Conservation (phyloP, 1,139 yeast genomes). For the Yamadazyma spencermartinsiae region DNA sequence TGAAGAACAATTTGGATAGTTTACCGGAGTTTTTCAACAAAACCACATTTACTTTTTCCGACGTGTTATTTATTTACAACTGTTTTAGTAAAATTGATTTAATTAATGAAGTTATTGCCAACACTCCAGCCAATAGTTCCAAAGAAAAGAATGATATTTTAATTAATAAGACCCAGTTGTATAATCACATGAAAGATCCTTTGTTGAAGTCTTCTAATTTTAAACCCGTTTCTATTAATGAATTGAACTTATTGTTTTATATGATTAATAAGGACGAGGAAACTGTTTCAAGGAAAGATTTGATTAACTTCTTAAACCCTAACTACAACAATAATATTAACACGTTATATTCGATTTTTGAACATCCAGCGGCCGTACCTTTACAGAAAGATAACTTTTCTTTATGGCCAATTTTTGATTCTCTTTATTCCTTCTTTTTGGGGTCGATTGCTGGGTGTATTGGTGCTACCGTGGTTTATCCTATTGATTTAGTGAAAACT, state of each 20-base stretch:
- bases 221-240: conserved; percentile 46
- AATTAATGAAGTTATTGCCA: conserved; percentile 62
- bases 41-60: conserved; percentile 39
- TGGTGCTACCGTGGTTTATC: conserved; percentile 98
- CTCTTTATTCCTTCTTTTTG: conserved; percentile 80
- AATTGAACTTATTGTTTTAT: conserved; percentile 47
- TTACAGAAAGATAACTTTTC: conserved; percentile 41
- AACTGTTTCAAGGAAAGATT: conserved; percentile 52
- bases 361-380: conserved; percentile 43
- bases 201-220: conserved; percentile 55
- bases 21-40: conserved; percentile 41
- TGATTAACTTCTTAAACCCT: conserved; percentile 51
- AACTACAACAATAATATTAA: conserved; percentile 38
- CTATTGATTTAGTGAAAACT: conserved; percentile 93
- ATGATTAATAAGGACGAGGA: conserved; percentile 49
- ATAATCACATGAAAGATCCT: conserved; percentile 50
- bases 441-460: conserved; percentile 97
- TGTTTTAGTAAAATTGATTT: conserved; percentile 46
- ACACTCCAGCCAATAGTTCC: conserved; percentile 48
- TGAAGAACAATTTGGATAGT: conserved; percentile 35
- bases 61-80: conserved; percentile 45
- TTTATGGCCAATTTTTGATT: conserved; percentile 69
- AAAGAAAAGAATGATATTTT: conserved; percentile 46
- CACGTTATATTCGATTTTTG: conserved; percentile 41
- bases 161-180: conserved; percentile 44